phyloP scores from a whole-genome alignment of 108 stramenopile genomes.

The Nannochloropsis oceanica region DNA sequence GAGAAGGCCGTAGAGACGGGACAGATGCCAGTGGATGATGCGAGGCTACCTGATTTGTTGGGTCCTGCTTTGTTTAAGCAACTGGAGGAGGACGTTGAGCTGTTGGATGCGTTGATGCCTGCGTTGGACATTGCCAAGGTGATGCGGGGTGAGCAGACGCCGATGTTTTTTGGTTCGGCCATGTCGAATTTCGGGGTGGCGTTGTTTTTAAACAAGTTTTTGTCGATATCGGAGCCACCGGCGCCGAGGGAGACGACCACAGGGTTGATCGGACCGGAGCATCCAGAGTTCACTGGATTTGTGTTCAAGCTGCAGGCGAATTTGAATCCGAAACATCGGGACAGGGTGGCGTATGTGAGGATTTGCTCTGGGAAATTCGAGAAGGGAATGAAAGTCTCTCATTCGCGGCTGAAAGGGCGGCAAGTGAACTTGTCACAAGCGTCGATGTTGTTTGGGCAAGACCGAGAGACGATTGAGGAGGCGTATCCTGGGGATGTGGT shows the following conservation, averaged over 20 bases:
- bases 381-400: conserved; percentile 78
- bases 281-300: conserved; percentile 79
- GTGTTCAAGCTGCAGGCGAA: conserved; percentile 94
- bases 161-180: conserved; percentile 83
- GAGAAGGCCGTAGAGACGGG: conserved; percentile 22
- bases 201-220: conserved; percentile 33
- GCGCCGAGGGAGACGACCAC: conserved; percentile 10
- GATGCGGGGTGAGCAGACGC: conserved; percentile 62
- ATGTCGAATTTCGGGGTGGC: conserved; percentile 92
- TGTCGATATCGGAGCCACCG: conserved; percentile 26
- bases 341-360: conserved; percentile 78
- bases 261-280: conserved; percentile 46
- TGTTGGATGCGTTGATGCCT: conserved; percentile 54
- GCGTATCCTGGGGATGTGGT: conserved; percentile 92
- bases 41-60: conserved; percentile 47
- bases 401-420: conserved; percentile 46
- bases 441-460: conserved; percentile 76
- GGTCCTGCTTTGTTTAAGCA: conserved; percentile 65
- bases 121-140: conserved; percentile 76
- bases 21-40: conserved; percentile 38
- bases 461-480: conserved; percentile 61
- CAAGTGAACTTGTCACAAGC: conserved; percentile 80
- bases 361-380: conserved; percentile 70
- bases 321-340: conserved; percentile 85
- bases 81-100: conserved; percentile 74